Evolutionary conservation across 192 early-diverging fungal species (phyloP).

Genomic region (Oehlia diaphana): DNA sequence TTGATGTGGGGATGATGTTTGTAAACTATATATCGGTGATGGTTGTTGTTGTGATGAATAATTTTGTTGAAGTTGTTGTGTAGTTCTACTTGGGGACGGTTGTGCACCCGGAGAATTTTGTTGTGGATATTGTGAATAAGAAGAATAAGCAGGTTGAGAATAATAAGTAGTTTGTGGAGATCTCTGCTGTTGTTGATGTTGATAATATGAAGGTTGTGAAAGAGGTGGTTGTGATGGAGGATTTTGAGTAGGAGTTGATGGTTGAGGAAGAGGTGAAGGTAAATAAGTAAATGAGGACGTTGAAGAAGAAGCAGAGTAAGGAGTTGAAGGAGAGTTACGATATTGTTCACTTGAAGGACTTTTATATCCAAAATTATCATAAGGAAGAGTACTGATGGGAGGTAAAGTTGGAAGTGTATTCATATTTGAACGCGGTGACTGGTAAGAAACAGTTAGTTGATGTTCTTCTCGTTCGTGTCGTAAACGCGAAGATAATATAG

Average conservation of each 20-base stretch:
- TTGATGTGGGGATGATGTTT: neutral
- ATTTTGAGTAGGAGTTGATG: neutral
- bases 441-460: neutral
- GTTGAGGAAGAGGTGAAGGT: neutral
- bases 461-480: constrained; percentile 3
- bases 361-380: neutral
- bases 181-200: neutral
- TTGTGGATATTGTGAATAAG: constrained; percentile 11
- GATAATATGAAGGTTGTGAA: neutral
- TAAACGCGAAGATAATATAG: constrained; percentile 9
- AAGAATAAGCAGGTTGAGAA: neutral
- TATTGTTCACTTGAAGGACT: neutral
- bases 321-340: neutral
- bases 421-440: neutral
- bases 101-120: neutral
- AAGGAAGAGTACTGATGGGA: constrained; percentile 16
- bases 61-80: neutral
- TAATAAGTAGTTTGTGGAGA: neutral
- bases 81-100: neutral
- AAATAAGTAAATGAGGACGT: neutral
- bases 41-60: neutral
- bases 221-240: neutral
- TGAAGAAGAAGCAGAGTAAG: neutral
- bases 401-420: constrained; percentile 15
- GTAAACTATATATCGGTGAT: neutral